Evolutionary conservation across 495 filamentous ascomycete genomes (phyloP), one percentile per base, ranked within the genome.

Genomic region (Tuber borchii): DNA sequence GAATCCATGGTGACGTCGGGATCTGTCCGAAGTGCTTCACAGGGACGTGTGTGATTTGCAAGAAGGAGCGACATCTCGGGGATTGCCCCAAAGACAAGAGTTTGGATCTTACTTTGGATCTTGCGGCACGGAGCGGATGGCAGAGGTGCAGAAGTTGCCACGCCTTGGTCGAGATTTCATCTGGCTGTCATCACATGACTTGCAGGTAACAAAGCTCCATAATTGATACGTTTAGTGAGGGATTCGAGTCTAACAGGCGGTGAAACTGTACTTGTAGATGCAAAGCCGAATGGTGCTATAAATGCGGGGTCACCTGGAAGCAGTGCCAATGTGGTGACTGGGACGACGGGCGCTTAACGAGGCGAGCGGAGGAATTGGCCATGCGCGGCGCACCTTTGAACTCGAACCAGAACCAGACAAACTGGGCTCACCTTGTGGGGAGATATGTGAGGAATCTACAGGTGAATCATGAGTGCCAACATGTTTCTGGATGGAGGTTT

Each of bases 181-280:
- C 79, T 19, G 86, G 86, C 39, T 87, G 86, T 76, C 85, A 87
- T 75, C 87, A 87, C 76, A 87, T 87, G 75, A 80, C 76, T 74
- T 86, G 81, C 78, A 77, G 79, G 77, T 81, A 44, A 72, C 10
- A 31, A 51, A 8, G 14, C 43, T 26, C 31, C 17, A 22, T 43
- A 2, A 2, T 31, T 20, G 43, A 9, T 71, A 43, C 34, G 34
- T 37, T 71, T 43, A n/a, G 46, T 70, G 73, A 7, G 26, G 44
- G 26, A 39, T 71, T 40, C 46, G 9, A 31, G 31, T 39, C 31
- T 20, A 6, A 65, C 12, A 17, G 12, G 56, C 12, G 26, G 12
- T 31, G 14, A 31, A 26, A 42, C 14, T 37, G 34, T 37, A 37
- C 34, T 37, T 26, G 72, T 17, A 81, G 75, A 20, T 82, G 81